phyloP scores from a whole-genome alignment of 2,329 filamentous ascomycete species.

The Emmonsiellopsis sp. region DNA sequence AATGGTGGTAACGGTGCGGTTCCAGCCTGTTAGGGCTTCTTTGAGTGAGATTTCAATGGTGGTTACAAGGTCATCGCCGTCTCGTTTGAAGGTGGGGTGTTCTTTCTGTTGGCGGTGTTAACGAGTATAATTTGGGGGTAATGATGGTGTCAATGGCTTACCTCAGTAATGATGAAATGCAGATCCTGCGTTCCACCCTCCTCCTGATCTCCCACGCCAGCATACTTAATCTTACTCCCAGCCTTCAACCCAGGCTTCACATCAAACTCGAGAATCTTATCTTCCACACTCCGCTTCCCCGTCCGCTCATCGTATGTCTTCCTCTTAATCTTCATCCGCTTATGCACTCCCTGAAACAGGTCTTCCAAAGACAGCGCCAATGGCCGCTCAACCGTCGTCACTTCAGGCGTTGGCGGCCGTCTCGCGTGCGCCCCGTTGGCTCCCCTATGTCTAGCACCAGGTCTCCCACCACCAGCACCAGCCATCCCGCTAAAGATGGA shows the following conservation, averaged over 20 bases:
- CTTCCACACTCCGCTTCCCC: slow-evolving; percentile 76
- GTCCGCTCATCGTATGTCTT: slow-evolving; percentile 78
- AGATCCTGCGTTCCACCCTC: slow-evolving; percentile 93
- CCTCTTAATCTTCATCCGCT: slow-evolving; percentile 97
- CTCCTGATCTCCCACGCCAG: slow-evolving; percentile 93
- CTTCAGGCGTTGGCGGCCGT: slow-evolving; percentile 59
- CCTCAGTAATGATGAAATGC: slow-evolving; percentile 91
- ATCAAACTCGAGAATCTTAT: slow-evolving; percentile 85
- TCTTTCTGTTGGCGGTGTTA: slow-evolving; percentile 59
- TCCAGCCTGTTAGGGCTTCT: slow-evolving; percentile 92
- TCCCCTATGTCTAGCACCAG: slow-evolving; percentile 27
- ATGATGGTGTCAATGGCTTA: slow-evolving; percentile 38
- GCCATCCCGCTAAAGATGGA: slow-evolving; percentile 40
- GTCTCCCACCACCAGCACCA: slow-evolving; percentile 36
- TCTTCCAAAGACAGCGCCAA: slow-evolving; percentile 79
- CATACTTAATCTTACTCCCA: slow-evolving; percentile 97
- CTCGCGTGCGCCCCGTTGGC: slow-evolving; percentile 20
- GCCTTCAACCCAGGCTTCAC: slow-evolving; percentile 95
- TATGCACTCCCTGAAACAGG: slow-evolving; percentile 73
- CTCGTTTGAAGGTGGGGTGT: slow-evolving; percentile 73
- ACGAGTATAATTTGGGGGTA: slow-evolving; percentile 13
- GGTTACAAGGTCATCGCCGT: slow-evolving; percentile 77
- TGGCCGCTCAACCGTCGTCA: slow-evolving; percentile 81
- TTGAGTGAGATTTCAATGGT: slow-evolving; percentile 78
- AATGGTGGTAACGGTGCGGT: slow-evolving; percentile 82